Evolutionary conservation across 2,329 filamentous ascomycete genomes (phyloP).

Genomic region (Penicillium hordei): DNA sequence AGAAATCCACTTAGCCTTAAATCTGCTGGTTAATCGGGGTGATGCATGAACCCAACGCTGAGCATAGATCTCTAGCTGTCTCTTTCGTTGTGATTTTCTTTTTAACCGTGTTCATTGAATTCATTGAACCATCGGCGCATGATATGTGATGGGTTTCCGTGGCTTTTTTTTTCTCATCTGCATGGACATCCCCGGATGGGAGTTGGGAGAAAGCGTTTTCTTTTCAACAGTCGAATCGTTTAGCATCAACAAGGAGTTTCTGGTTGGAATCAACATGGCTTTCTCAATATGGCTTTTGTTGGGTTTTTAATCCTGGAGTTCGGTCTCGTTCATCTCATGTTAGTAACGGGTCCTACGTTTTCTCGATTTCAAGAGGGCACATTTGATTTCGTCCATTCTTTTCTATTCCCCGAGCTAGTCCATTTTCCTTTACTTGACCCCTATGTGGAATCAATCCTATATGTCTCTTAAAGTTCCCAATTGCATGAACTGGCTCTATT

Average conservation of each 20-base stretch:
- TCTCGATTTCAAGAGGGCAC: constrained; percentile 5
- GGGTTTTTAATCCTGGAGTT: constrained; percentile 10
- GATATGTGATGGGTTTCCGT: constrained; percentile 2
- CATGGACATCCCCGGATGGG: constrained; percentile 4
- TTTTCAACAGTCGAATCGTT: background rate
- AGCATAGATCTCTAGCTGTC: constrained; percentile 14
- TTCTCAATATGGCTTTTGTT: constrained; percentile 3
- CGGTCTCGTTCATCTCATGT: constrained; percentile 3
- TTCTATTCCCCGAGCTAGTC: background rate
- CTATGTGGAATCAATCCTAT: background rate
- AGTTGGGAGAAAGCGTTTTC: constrained; percentile 1
- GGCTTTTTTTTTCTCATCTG: constrained; percentile 3
- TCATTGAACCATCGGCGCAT: constrained; percentile 18
- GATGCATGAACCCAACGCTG: constrained; percentile 10
- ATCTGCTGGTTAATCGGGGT: constrained; percentile 1
- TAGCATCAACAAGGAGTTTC: constrained; percentile 22
- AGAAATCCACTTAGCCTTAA: constrained; percentile 19
- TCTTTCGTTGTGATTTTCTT: constrained; percentile 19
- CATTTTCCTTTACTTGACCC: background rate
- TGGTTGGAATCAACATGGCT: constrained; percentile 8
- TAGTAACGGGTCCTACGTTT: constrained; percentile 3
- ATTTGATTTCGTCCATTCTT: background rate
- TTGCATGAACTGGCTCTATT: background rate
- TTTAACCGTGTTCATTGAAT: constrained; percentile 10
- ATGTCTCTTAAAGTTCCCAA: background rate